Conservation (phyloP, 805 yeast species). For the Candida incommunis region DNA sequence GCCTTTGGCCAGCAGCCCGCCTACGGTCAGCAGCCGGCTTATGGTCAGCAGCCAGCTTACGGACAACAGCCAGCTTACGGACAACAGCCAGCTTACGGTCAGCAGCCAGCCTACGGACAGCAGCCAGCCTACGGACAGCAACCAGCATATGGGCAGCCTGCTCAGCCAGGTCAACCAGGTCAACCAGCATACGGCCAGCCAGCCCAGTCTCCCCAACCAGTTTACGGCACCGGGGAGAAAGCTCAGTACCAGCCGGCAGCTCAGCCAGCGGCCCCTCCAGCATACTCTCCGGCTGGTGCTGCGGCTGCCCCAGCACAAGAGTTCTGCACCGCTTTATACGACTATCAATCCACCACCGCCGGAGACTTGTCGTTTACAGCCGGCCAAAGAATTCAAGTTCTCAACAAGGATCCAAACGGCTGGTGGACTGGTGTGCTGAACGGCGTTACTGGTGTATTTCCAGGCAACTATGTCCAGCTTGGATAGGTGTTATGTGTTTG, state of each 20-base stretch:
- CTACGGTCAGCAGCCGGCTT: slow-evolving; percentile 9
- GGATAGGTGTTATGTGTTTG: slow-evolving; percentile 3
- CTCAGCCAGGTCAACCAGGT: slow-evolving; percentile 6
- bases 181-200: slow-evolving; percentile 13
- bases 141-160: too few relatives aligned
- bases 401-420: slow-evolving; percentile 78
- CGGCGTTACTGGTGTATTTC: slow-evolving; percentile 84
- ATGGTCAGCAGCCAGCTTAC: slow-evolving; percentile 17
- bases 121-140: slow-evolving; percentile 14
- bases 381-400: slow-evolving; percentile 72
- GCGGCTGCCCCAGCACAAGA: slow-evolving; percentile 25
- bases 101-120: slow-evolving; percentile 14
- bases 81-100: slow-evolving; percentile 15
- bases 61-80: slow-evolving; percentile 16
- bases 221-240: too few relatives aligned
- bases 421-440: slow-evolving; percentile 95
- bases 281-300: slow-evolving; percentile 21
- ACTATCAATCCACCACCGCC: slow-evolving; percentile 81
- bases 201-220: slow-evolving; percentile 5
- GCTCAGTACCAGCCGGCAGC: slow-evolving; percentile 18
- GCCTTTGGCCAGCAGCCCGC: slow-evolving; percentile 23
- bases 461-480: slow-evolving; percentile 88
- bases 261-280: slow-evolving; percentile 22
- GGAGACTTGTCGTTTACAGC: slow-evolving; percentile 85
- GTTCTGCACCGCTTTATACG: slow-evolving; percentile 75